Evolutionary conservation across 1,284 basidiomycete genomes (phyloP), one percentile per base, ranked within the genome.

Genomic region (Cutaneotrichosporon daszewskae): DNA sequence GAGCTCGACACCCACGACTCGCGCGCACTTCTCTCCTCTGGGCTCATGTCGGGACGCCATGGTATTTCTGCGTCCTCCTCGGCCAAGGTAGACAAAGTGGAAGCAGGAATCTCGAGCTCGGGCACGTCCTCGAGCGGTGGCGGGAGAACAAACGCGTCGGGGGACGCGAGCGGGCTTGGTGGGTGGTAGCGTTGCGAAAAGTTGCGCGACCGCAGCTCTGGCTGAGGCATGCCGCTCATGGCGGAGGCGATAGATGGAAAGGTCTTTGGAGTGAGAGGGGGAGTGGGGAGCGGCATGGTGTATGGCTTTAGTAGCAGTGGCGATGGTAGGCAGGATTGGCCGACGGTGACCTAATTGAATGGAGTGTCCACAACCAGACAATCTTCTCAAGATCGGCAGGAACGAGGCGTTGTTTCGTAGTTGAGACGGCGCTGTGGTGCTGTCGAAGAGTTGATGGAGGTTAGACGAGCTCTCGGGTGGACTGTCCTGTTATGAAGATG

Each of bases 1-100:
- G 40, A 48, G 12, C 43, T 47, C 18, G 49, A 46, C 10, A 71
- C 33, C 65, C 66, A 68, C 23, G 33, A 53, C 33, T 62, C 58
- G 23, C 68, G 48, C 32, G 34, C 54, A 32, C 59, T 57, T 33
- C 47, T 54, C 43, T 64, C 59, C 20, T 58, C 40, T 2, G 47
- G 33, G 0, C 48, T 55, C 62, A 68, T 64, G 7, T 50, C 54
- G 11, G 54, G 44, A 20, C 55, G 41, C 66, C 68, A 71, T 5
- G 43, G 25, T 20, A 53, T 49, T 32, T 27, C 17, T 13, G 24
- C 37, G 25, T 25, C 16, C 29, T 47, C 39, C 23, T 39, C 32
- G 25, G 16, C 25, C 26, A 35, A 27, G 32, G 37, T 20, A 28
- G 37, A 4, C 17, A 48, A 13, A 3, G 45, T 24, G 2, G 40